Evolutionary conservation across 441 rosid species (phyloP), one percentile per base, ranked within the genome.

Genomic region (Bruguiera hainesii): DNA sequence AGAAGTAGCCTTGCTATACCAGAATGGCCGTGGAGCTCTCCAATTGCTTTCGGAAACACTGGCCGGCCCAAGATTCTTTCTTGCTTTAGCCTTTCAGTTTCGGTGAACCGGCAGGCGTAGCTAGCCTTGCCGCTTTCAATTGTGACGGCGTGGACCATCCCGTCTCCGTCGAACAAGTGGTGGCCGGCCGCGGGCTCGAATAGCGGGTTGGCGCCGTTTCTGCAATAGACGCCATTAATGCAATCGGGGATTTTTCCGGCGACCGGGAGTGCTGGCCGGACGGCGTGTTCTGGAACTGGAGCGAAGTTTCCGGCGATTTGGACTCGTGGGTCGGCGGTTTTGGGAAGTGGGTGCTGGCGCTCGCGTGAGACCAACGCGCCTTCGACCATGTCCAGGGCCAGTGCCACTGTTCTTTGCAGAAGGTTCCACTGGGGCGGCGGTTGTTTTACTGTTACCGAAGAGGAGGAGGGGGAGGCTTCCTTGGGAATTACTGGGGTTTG

Each of bases 131-230:
- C 89, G 64, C 75, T 75, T 0, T 74, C 67, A 39, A 89, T 79
- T 28, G 72, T 75, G 50, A 89, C 84, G 25, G 91, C 87, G 67
- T 89, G 96, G 46, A 89, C 87, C 96, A 89, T 89, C 13, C 96
- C 96, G 68, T 89, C 96, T 11, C 96, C 93, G 77, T 89, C 96
- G 60, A 89, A 89, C 7, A 89, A 66, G 67, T 89, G 96, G 78
- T 89, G 96, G 1, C 93, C 96, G 30, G 91, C 88, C 62, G 70
- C 69, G 0, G 96, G 96, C 58, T 84, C 83, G 46, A 83, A 82
- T 63, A 84, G 74, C 35, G 96, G 96, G 69, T 89, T 89, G 2
- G 93, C 96, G 6, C 96, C 96, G 81, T 89, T 89, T 37, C 96
- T 82, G 63, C 84, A 61, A 50, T 89, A 89, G 4, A 87, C 91